phyloP scores from a whole-genome alignment of 768 basidiomycete genomes.

The Daedaleopsis nitida region DNA sequence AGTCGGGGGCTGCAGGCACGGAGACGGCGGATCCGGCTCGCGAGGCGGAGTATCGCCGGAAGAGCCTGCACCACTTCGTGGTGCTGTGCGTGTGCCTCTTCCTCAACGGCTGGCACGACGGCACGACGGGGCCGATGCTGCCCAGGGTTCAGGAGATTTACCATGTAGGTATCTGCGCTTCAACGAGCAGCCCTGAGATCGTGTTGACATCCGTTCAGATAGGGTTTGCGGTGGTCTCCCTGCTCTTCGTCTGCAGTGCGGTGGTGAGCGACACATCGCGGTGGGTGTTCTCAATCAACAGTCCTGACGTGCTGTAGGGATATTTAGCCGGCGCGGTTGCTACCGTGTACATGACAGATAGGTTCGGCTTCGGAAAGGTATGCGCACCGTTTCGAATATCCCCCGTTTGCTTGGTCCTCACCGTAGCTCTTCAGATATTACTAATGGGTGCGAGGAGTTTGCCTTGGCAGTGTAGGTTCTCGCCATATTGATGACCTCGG shows the following conservation, averaged over 20 bases:
- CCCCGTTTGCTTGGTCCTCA: background rate
- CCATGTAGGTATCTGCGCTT: slow-evolving; percentile 32
- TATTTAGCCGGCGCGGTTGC: slow-evolving; percentile 47
- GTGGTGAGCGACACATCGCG: slow-evolving; percentile 32
- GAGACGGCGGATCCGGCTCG: slow-evolving; percentile 1
- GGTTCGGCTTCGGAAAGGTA: slow-evolving; percentile 52
- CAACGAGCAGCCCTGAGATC: background rate
- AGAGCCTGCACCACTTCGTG: slow-evolving; percentile 46
- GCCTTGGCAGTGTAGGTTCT: background rate
- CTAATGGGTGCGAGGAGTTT: background rate
- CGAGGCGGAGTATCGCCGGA: slow-evolving; percentile 8
- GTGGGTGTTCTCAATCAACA: background rate
- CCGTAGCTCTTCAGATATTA: too few species aligned
- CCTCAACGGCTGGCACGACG: slow-evolving; percentile 78
- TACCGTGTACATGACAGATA: slow-evolving; percentile 51
- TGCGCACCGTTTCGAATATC: background rate
- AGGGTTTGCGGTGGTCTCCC: slow-evolving; percentile 54
- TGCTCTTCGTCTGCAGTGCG: slow-evolving; percentile 57
- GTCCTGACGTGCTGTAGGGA: slow-evolving; percentile 29
- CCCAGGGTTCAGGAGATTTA: slow-evolving; percentile 67
- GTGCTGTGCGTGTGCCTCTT: slow-evolving; percentile 58
- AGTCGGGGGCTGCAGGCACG: background rate
- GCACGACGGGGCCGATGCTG: slow-evolving; percentile 70
- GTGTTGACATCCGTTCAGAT: slow-evolving; percentile 32
- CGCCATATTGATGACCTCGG: background rate